These are phyloP conservation scores for Picochlorum sp. DNA, from an alignment of 139 green algal genomes.

Conservation along the genomic window DNA sequence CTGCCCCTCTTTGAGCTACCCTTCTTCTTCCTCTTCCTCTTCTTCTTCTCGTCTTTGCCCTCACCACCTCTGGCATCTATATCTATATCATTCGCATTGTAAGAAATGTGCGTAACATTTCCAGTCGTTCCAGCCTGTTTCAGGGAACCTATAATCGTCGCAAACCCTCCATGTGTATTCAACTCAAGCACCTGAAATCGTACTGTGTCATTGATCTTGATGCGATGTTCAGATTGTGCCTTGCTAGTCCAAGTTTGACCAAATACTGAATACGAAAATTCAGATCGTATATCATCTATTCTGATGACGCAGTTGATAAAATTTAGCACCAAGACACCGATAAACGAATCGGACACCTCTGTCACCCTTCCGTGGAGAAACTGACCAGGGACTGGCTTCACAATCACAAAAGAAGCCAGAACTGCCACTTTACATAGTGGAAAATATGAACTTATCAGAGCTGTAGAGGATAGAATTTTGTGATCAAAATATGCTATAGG, in stretches of 20 bases:
- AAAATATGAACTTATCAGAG: slow-evolving; percentile 43
- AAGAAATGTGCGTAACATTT: background rate
- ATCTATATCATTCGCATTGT: background rate
- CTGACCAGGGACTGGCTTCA: slow-evolving; percentile 24
- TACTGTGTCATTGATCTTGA: slow-evolving; percentile 14
- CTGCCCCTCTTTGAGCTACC: background rate
- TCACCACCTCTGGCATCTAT: background rate
- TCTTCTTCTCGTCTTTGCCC: background rate
- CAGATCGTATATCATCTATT: slow-evolving; percentile 20
- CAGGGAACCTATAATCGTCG: slow-evolving; percentile 21
- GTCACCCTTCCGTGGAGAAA: slow-evolving; percentile 43
- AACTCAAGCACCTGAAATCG: slow-evolving; percentile 16
- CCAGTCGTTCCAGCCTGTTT: background rate
- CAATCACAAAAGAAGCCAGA: slow-evolving; percentile 25
- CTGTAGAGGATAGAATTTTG: slow-evolving; percentile 16
- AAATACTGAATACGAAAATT: slow-evolving; percentile 18
- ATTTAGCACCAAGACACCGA: slow-evolving; percentile 52
- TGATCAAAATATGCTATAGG: slow-evolving; percentile 29
- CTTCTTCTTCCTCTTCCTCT: background rate
- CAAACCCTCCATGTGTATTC: slow-evolving; percentile 9
- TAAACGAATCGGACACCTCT: slow-evolving; percentile 45
- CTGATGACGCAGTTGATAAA: slow-evolving; percentile 53
- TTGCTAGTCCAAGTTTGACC: slow-evolving; percentile 15
- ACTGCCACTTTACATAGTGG: slow-evolving; percentile 37
- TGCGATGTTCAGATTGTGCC: slow-evolving; percentile 1